A percentile compares a stretch with the other conserved stretches of the same genome.
Conservation (phyloP, 768 basidiomycete genomes). For the Nidula microcarpa region DNA sequence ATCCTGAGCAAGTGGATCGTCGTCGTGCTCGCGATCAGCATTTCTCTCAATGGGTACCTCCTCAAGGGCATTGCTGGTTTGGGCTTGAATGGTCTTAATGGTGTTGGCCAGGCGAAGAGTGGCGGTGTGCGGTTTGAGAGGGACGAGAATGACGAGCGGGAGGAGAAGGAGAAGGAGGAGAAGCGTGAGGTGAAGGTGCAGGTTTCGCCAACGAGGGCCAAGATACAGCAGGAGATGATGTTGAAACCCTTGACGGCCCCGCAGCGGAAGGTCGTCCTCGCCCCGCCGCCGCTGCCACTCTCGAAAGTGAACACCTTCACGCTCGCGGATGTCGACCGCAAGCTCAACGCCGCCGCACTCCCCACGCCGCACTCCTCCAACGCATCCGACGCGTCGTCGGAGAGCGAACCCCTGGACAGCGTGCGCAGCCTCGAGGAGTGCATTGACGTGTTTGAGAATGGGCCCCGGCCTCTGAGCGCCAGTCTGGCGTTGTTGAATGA, state of each 20-base stretch:
- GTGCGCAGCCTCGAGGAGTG: slow-evolving; percentile 70
- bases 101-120: slow-evolving; percentile 12
- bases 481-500: slow-evolving; percentile 70
- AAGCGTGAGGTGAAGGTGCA: slow-evolving; percentile 4
- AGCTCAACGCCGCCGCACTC: slow-evolving; percentile 29
- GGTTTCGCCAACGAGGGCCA: slow-evolving; percentile 1
- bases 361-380: slow-evolving; percentile 6
- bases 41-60: slow-evolving; percentile 89
- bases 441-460: slow-evolving; percentile 75
- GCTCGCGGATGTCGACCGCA: slow-evolving; percentile 54
- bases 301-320: slow-evolving; percentile 37
- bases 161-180: slow-evolving; percentile 2
- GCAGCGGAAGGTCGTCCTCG: neutral
- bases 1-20: slow-evolving; percentile 95
- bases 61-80: slow-evolving; percentile 73
- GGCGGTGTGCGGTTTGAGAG: slow-evolving; percentile 24
- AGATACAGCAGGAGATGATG: neutral
- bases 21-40: slow-evolving; percentile 76
- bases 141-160: slow-evolving; percentile 15
- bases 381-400: slow-evolving; percentile 8
- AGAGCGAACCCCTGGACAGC: slow-evolving; percentile 5
- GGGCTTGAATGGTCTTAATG: slow-evolving; percentile 15
- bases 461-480: slow-evolving; percentile 56
- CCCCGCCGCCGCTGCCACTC: slow-evolving; percentile 7
- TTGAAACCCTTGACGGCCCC: neutral